A percentile compares a stretch with the other conserved stretches of the same genome.
These are phyloP conservation scores for Endocladia muricata DNA, from an alignment of 31 red algal genomes.

Conservation along the genomic window DNA sequence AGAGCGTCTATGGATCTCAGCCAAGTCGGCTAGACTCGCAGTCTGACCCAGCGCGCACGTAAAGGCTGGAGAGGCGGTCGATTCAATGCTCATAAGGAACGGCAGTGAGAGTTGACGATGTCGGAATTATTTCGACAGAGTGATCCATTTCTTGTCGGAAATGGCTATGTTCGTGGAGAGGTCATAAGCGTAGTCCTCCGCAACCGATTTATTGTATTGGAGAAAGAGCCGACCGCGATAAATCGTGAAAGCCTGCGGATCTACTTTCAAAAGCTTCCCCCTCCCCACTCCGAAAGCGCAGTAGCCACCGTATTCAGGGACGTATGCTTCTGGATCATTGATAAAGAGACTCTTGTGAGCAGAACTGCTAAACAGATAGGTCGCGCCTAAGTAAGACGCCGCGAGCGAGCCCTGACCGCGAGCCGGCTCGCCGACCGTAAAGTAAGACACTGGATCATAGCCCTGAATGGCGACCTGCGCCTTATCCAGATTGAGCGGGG, in stretches of 20 bases:
- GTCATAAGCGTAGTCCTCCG: neutral
- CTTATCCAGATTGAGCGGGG: no score
- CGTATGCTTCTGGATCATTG: neutral
- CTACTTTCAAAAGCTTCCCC: neutral
- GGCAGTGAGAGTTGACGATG: no score
- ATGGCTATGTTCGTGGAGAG: neutral
- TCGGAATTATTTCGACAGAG: no score
- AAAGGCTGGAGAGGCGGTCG: no score
- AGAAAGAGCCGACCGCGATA: neutral
- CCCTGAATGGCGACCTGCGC: neutral
- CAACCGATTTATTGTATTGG: neutral
- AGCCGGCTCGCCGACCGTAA: neutral
- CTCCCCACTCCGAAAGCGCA: neutral
- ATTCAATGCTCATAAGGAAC: no score
- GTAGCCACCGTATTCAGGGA: conserved; percentile 1
- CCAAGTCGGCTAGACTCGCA: no score
- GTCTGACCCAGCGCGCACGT: no score
- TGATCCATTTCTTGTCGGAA: neutral
- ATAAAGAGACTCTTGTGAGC: neutral
- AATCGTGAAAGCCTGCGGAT: neutral
- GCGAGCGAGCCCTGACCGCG: neutral
- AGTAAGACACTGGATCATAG: neutral
- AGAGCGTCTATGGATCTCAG: no score
- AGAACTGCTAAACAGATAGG: neutral
- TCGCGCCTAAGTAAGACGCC: neutral